Evolutionary conservation across 495 filamentous ascomycete species (phyloP), one percentile per base, ranked within the genome.

Genomic region (Aspergillus asperescens): DNA sequence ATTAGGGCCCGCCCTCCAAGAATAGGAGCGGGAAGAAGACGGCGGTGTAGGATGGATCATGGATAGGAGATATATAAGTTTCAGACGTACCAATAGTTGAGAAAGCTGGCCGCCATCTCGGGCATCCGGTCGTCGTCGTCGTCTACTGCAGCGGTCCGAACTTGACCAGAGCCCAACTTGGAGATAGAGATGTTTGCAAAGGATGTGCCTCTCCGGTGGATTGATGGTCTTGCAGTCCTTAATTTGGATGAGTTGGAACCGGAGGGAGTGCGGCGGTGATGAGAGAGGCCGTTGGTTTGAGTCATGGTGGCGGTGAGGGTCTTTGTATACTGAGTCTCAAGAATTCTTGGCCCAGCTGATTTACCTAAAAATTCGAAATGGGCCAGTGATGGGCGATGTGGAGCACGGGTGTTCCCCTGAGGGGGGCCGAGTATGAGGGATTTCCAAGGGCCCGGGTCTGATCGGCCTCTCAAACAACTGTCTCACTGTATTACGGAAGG

Each of bases 61-160:
- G 9, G 13, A 44, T 38, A 39, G 25, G 15, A 1, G 29, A 18
- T 20, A 20, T 23, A 58, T 15, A 46, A n/a, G n/a, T n/a, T 44
- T 47, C 31, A 53, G 41, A 71, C 76, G 44, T 72, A 86, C 82
- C 83, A 86, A 65, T 79, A 86, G 55, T 85, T 81, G 52, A 83
- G 62, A 47, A 86, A 85, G 61, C 80, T 83, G 42, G 78, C 70
- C 19, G 79, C 77, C 77, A 84, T 84, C 49, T 74, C 71, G 50
- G 62, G 55, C 13, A 68, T 57, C 29, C 59, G 59, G 59, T 81
- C 78, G 58, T 82, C 76, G 59, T 81, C 78, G 58, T 82, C 76
- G 47, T 77, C 61, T 41, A 54, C 51, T 38, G 51, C 55, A 24
- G 52, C 9, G n/a, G 43, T 54, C 47, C 56, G 62, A 28, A 55